Evolutionary conservation across 2,329 filamentous ascomycete species (phyloP).

Genomic region (Ophiostoma montium): DNA sequence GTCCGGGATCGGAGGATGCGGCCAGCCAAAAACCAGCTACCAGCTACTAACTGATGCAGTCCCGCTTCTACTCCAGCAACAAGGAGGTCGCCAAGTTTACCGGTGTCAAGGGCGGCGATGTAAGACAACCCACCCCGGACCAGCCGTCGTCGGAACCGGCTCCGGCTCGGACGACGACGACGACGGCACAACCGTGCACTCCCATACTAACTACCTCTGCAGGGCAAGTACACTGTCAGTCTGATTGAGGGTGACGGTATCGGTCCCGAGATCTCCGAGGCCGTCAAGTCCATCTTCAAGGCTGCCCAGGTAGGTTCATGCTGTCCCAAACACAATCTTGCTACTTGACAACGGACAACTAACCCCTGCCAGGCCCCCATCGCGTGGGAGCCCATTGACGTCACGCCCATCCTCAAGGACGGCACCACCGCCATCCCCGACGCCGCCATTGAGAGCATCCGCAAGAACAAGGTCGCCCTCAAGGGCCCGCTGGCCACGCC

Average conservation of each 20-base stretch:
- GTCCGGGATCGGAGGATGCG: background rate
- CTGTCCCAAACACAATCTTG: background rate
- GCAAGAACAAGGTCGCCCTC: conserved; percentile 90
- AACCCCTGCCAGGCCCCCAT: conserved; percentile 56
- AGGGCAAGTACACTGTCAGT: conserved; percentile 93
- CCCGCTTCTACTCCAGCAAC: conserved; percentile 48
- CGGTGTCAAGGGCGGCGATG: conserved; percentile 75
- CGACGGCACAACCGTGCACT: background rate
- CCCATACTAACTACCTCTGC: conserved; percentile 2
- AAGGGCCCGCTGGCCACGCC: conserved; percentile 98
- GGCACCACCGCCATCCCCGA: conserved; percentile 93
- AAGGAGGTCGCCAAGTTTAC: conserved; percentile 86
- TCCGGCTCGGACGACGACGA: background rate
- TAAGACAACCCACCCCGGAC: conserved; percentile 32
- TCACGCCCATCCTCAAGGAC: conserved; percentile 84
- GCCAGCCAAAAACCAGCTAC: background rate
- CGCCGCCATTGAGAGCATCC: conserved; percentile 83
- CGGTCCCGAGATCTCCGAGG: conserved; percentile 92
- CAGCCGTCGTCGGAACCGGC: background rate
- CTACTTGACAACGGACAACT: conserved; percentile 18
- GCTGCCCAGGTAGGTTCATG: conserved; percentile 67
- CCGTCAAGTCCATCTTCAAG: conserved; percentile 96
- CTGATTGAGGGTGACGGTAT: conserved; percentile 99
- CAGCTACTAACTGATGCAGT: conserved; percentile 24
- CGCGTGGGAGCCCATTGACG: conserved; percentile 94